phyloP scores from a whole-genome alignment of 2,329 filamentous ascomycete genomes.

The Fusarium odoratissimum region DNA sequence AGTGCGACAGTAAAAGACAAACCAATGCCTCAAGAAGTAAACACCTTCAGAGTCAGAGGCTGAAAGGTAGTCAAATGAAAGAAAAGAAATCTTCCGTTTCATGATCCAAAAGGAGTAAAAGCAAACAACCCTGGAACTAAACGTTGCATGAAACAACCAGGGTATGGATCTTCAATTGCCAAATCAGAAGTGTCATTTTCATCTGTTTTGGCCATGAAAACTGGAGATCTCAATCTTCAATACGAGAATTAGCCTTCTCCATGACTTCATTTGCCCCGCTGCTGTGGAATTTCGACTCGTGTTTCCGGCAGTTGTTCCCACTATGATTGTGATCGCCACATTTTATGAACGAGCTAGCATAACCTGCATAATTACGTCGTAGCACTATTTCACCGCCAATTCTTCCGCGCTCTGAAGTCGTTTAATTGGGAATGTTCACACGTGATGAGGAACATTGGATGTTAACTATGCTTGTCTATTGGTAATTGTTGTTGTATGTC shows the following conservation, averaged over 20 bases:
- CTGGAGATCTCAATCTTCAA: slow-evolving; percentile 8
- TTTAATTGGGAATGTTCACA: neutral
- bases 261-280: slow-evolving; percentile 18
- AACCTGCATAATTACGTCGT: neutral
- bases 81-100: slow-evolving; percentile 6
- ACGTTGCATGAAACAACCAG: slow-evolving; percentile 4
- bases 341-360: neutral
- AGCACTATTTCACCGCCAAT: neutral
- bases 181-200: neutral
- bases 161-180: neutral
- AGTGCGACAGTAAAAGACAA: neutral
- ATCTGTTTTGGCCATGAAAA: neutral
- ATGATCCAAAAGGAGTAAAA: slow-evolving; percentile 5
- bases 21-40: neutral
- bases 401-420: neutral
- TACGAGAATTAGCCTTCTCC: slow-evolving; percentile 15
- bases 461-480: too few species aligned
- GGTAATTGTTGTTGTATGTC: too few species aligned
- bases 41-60: neutral
- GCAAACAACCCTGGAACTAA: neutral
- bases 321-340: slow-evolving; percentile 8
- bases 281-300: neutral
- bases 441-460: neutral
- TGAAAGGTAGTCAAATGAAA: neutral
- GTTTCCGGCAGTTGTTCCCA: neutral